Percentiles rank a stretch among this genome's conserved stretches.
phyloP scores from a whole-genome alignment of 1,139 yeast genomes.

The Insectozyma bohioensis region DNA sequence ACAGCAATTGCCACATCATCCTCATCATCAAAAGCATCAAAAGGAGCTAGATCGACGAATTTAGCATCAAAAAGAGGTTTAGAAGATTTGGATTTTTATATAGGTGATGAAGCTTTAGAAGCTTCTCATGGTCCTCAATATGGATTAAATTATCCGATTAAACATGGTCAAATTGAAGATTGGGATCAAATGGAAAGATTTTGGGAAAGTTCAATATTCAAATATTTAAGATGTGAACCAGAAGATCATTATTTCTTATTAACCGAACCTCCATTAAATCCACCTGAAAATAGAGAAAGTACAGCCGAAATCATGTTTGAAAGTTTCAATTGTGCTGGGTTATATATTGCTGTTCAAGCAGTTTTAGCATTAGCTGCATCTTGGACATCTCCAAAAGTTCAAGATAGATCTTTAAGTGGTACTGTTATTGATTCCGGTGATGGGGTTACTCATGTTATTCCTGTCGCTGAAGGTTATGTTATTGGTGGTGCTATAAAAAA shows the following conservation, averaged over 20 bases:
- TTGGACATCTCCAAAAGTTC: conserved; percentile 96
- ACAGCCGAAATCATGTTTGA: conserved; percentile 99
- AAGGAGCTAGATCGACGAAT: conserved; percentile 42
- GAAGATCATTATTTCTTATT: conserved; percentile 94
- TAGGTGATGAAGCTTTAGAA: conserved; percentile 91
- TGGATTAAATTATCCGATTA: conserved; percentile 86
- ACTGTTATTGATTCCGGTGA: conserved; percentile 98
- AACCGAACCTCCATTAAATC: conserved; percentile 98
- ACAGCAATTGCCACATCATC: conserved; percentile 90
- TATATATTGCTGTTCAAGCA: conserved; percentile 98
- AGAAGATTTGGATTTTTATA: conserved; percentile 91
- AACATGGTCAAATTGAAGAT: conserved; percentile 96
- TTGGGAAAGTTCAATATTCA: conserved; percentile 97
- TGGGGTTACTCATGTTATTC: conserved; percentile 97
- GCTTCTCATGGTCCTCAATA: conserved; percentile 92
- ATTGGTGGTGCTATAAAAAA: conserved; percentile 96
- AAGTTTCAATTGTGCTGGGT: conserved; percentile 96
- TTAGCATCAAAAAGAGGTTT: conserved; percentile 80
- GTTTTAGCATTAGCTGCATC: conserved; percentile 98
- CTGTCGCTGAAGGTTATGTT: conserved; percentile 99
- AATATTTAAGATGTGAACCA: conserved; percentile 95
- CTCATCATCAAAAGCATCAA: conserved; percentile 35
- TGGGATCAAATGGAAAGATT: conserved; percentile 99
- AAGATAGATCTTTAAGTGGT: conserved; percentile 94
- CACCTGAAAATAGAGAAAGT: conserved; percentile 97